phyloP scores from a whole-genome alignment of 345 rosid genomes.

The Nephelium lappaceum region DNA sequence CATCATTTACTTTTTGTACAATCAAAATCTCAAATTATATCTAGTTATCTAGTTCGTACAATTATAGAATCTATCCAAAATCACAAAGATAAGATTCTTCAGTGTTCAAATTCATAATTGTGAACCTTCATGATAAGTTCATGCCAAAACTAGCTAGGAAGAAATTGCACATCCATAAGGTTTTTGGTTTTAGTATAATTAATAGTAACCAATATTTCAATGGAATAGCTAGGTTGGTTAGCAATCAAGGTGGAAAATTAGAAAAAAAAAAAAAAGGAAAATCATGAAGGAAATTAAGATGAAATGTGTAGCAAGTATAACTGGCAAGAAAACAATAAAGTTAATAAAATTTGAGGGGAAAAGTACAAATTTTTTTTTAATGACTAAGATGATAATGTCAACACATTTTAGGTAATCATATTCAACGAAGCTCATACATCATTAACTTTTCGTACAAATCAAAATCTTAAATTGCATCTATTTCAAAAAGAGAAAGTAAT shows the following conservation, averaged over 20 bases:
- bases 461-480: no score
- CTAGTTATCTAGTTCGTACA: background rate
- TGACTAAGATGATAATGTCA: background rate
- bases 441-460: background rate
- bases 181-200: no score
- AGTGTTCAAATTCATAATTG: background rate
- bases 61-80: background rate
- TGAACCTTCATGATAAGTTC: background rate
- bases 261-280: no score
- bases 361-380: no score
- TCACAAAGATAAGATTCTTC: background rate
- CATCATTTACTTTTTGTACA: background rate
- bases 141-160: background rate
- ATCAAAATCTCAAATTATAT: background rate
- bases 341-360: background rate
- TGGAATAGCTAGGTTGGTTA: background rate
- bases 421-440: background rate
- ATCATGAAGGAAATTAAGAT: no score
- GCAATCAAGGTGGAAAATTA: background rate
- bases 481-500: no score
- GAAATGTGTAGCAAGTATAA: background rate
- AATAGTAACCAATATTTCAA: background rate
- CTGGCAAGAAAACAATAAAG: background rate
- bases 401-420: background rate
- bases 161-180: no score